Base-by-base conservation (phyloP, 2,329 filamentous ascomycete species). In the Penicillium sp. region DNA sequence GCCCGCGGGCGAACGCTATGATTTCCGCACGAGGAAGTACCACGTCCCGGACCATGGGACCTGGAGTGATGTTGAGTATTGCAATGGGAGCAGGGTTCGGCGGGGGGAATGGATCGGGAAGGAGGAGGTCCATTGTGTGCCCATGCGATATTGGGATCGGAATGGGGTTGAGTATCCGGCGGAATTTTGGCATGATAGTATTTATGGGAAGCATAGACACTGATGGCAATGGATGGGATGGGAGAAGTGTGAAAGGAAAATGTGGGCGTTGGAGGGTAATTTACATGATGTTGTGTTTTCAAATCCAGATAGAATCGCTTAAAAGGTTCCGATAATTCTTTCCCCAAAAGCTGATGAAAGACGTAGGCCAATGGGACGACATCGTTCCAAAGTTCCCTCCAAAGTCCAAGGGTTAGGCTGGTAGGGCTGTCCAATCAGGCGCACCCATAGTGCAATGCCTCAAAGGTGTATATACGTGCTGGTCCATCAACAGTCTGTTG, bases 381-480 rank as follows among this genome's bases (percentile, higher is more conserved):
- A 8, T n/a, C 40, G 18, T 40, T n/a, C 26, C n/a, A 26, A 50
- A 22, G 10, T 20, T 22, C 4, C 10, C 13, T 14, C 31, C 3
- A 5, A 11, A 8, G 7, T 20, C 6, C 46, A 39, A 29, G 22
- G 2, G 7, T 14, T 20, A 22, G n/a, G 29, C 11, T 6, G 29
- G 22, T 32, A 32, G 22, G 22, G 22, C 22, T 22, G 22, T 22
- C 6, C 3, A 43, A 44, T 68, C 53, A 68, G 32, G 66, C 50
- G 49, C 74, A 76, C 37, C 56, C 58, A 6, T 60, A 31, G 50
- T 77, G 74, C 39, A 71, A 71, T 22, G 73, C 66, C 35, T 75
- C 71, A 65, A 74, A 77, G 22, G 35, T 46, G 40, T 66, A 61
- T 35, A 48, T 55, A 13, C 45, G 55, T 6, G 59, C 56, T 22